Percentiles rank a stretch among this genome's conserved stretches.
phyloP scores from a whole-genome alignment of 2,329 filamentous ascomycete genomes.

The Neofusicoccum sp. region DNA sequence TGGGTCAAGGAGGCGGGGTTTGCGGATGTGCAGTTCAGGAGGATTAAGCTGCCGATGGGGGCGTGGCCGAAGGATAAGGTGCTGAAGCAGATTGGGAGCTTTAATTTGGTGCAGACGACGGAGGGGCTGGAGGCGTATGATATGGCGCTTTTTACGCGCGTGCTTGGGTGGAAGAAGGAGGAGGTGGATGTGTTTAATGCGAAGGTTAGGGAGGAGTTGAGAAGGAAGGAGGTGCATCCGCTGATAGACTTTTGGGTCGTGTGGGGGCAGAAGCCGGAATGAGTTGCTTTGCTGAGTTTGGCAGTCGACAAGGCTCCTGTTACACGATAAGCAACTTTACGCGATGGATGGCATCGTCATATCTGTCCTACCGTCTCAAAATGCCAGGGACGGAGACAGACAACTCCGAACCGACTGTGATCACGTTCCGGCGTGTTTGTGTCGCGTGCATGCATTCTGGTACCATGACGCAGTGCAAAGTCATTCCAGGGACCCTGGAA shows the following conservation, averaged over 20 bases:
- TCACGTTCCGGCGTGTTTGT: no score
- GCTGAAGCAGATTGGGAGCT: slow-evolving; percentile 26
- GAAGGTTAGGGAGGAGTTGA: slow-evolving; percentile 28
- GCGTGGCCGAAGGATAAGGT: slow-evolving; percentile 27
- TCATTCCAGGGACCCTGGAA: no score
- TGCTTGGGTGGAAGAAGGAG: slow-evolving; percentile 45
- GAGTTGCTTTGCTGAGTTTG: no score
- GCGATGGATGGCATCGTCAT: no score
- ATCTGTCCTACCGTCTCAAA: no score
- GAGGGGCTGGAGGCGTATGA: slow-evolving; percentile 47
- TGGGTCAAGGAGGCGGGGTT: slow-evolving; percentile 48
- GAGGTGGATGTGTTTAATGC: slow-evolving; percentile 45
- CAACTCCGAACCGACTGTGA: no score
- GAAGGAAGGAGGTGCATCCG: slow-evolving; percentile 8
- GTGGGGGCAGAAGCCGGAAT: background rate
- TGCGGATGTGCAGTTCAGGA: slow-evolving; percentile 39
- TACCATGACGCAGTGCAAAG: no score
- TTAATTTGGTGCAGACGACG: slow-evolving; percentile 42
- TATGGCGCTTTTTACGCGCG: slow-evolving; percentile 45
- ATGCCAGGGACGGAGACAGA: no score
- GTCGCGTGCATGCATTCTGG: no score
- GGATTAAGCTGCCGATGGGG: slow-evolving; percentile 25
- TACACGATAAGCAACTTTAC: no score
- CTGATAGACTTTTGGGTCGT: background rate
- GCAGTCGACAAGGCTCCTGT: no score